Evolutionary conservation across 78 protist species (phyloP), one percentile per base, ranked within the genome.

Genomic region (Cavenderia fasciculata): DNA sequence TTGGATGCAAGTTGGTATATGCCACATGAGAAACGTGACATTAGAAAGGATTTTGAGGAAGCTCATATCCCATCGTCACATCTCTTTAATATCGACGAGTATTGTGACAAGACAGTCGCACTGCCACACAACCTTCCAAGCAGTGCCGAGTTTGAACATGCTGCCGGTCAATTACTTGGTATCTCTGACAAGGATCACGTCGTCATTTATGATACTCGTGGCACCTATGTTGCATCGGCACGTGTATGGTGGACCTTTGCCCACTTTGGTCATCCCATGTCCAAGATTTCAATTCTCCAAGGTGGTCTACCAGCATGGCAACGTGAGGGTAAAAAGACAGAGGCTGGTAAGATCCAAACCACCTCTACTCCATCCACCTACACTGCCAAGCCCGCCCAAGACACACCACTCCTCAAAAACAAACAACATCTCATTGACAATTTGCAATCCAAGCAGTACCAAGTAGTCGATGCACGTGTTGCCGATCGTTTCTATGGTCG

Each of bases 231-330:
- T 34, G 93, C 93, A 14, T 74, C 86, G 2, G 93, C 93, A 31
- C 73, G 93, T 56, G 93, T 74, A 34, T 87, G 93, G 93, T 87
- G 93, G 93, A 87, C 93, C 41, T 87, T 87, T 19, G 34, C 69
- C 5, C 43, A 54, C 1, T 77, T 77, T 74, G 86, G 87, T 34
- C 85, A 72, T 43, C 23, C 21, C 41, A 23, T 68, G 47, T 14
- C 31, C 41, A 87, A 68, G 18, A 61, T 87, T 5, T 44, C 57
- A 4, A 12, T 74, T 16, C 61, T 87, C n/a, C 59, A 44, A 29
- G 76, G 79, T 52, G 93, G 87, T 51, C 54, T 68, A 25, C 78
- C 85, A 33, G 86, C 70, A 14, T 87, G 85, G 87, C 61, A 74
- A 27, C 74, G 70, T 33, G 66, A 54, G 19, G 74, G 72, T 10